Percentiles rank a stretch among this genome's conserved stretches.
These are phyloP conservation scores for Globisporangium abappressorium DNA, from an alignment of 352 stramenopile species.

Conservation along the genomic window DNA sequence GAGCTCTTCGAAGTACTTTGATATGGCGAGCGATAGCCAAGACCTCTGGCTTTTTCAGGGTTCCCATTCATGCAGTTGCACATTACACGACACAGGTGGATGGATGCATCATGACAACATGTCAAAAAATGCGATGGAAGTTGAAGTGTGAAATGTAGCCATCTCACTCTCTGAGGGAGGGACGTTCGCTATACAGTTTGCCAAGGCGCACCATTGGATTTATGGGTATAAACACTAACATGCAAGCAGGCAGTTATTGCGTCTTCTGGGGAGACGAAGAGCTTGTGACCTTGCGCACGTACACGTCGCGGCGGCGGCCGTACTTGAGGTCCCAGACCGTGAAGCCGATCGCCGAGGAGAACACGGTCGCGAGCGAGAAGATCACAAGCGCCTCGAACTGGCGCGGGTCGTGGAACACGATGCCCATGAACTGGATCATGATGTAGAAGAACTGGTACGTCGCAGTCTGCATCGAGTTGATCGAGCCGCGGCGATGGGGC, in stretches of 20 bases:
- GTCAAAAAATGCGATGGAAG: no score
- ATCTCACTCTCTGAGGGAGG: no score
- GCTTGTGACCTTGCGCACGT: constrained; percentile 19
- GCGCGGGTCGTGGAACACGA: constrained; percentile 48
- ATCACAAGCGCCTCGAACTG: constrained; percentile 57
- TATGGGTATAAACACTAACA: no score
- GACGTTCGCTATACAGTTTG: no score
- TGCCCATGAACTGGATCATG: constrained; percentile 42
- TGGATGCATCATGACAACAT: no score
- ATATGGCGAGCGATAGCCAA: no score
- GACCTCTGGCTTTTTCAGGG: no score
- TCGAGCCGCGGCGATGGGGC: constrained; percentile 40
- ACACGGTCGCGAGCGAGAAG: constrained; percentile 45
- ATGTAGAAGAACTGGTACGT: constrained; percentile 68
- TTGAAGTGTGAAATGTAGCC: no score
- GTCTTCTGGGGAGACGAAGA: constrained; percentile 1
- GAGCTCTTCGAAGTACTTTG: no score
- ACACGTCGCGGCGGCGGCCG: constrained; percentile 35
- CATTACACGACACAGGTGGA: no score
- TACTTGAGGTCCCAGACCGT: constrained; percentile 51
- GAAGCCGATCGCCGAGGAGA: constrained; percentile 46
- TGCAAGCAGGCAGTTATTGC: not conserved
- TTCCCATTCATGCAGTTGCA: no score
- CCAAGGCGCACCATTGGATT: no score
- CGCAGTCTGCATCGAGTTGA: constrained; percentile 68